A percentile compares a stretch with the other conserved stretches of the same genome.
phyloP scores from a whole-genome alignment of 768 basidiomycete genomes.

The Mycena floridula region DNA sequence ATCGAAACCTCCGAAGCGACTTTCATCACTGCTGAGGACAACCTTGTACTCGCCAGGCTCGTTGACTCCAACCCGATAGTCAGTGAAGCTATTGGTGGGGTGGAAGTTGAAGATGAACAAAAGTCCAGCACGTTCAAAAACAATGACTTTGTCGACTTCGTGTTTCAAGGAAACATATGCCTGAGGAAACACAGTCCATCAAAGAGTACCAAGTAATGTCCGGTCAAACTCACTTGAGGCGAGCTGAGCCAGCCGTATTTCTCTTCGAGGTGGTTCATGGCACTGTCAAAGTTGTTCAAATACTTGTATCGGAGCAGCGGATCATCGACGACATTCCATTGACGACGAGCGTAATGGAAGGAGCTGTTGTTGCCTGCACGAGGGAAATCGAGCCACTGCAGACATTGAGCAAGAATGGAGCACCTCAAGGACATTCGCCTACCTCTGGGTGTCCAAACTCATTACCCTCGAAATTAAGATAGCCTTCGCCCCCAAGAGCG shows the following conservation, averaged over 20 bases:
- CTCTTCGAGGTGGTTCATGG: slow-evolving; percentile 85
- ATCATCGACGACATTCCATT: slow-evolving; percentile 95
- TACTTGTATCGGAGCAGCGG: slow-evolving; percentile 82
- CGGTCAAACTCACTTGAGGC: slow-evolving; percentile 48
- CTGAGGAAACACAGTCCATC: slow-evolving; percentile 29
- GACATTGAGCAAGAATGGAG: not conserved
- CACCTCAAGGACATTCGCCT: slow-evolving; percentile 9
- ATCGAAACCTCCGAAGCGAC: slow-evolving; percentile 84
- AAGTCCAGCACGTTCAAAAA: slow-evolving; percentile 89
- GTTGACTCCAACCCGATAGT: slow-evolving; percentile 92
- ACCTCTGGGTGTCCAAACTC: slow-evolving; percentile 99
- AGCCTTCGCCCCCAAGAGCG: slow-evolving; percentile 93
- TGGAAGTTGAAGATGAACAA: slow-evolving; percentile 98
- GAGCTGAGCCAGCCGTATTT: slow-evolving; percentile 80
- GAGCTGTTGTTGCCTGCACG: slow-evolving; percentile 93
- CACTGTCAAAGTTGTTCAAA: slow-evolving; percentile 88
- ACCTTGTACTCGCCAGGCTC: slow-evolving; percentile 79
- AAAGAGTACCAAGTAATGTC: not conserved
- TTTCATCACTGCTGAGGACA: slow-evolving; percentile 80
- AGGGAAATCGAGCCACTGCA: slow-evolving; percentile 97
- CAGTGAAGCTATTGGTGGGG: slow-evolving; percentile 81
- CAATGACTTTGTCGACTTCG: slow-evolving; percentile 88
- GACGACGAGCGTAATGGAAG: slow-evolving; percentile 94
- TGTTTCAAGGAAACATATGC: slow-evolving; percentile 94
- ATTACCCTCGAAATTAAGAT: slow-evolving; percentile 96